Evolutionary conservation across 768 basidiomycete genomes (phyloP).

Genomic region (Tylopilus vinaceipallidus): DNA sequence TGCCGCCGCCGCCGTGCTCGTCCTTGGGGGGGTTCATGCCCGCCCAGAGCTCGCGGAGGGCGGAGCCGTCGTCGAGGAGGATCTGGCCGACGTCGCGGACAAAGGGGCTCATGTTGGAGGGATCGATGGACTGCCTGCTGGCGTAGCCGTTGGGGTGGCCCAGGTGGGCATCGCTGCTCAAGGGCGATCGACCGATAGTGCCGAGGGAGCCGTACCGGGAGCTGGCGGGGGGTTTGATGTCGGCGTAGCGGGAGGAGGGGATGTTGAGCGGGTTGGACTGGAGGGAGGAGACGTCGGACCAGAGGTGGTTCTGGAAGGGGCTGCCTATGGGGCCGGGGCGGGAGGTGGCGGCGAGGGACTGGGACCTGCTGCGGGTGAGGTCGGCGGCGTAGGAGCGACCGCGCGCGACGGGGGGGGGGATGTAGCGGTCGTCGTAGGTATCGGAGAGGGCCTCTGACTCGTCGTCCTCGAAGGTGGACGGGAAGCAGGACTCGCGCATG

Average conservation of each 20-base stretch:
- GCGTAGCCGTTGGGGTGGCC: slow-evolving; percentile 48
- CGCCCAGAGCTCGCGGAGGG: slow-evolving; percentile 73
- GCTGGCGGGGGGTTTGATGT: slow-evolving; percentile 57
- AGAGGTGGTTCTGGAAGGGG: slow-evolving; percentile 44
- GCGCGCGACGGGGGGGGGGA: slow-evolving; percentile 43
- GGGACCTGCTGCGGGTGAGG: slow-evolving; percentile 70
- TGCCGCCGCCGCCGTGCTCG: slow-evolving; percentile 61
- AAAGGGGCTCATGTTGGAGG: slow-evolving; percentile 83
- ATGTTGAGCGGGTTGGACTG: slow-evolving; percentile 57
- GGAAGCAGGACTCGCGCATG: slow-evolving; percentile 67
- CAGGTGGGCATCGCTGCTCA: slow-evolving; percentile 51
- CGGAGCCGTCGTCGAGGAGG: slow-evolving; percentile 68
- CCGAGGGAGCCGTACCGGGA: slow-evolving; percentile 68
- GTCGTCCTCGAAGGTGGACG: slow-evolving; percentile 81
- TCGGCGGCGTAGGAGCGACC: slow-evolving; percentile 64
- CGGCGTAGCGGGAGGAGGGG: slow-evolving; percentile 51
- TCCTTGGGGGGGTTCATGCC: slow-evolving; percentile 64
- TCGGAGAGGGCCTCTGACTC: slow-evolving; percentile 66
- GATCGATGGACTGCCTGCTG: slow-evolving; percentile 44
- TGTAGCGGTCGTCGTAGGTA: slow-evolving; percentile 57
- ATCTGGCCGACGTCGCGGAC: slow-evolving; percentile 82
- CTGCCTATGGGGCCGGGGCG: slow-evolving; percentile 55
- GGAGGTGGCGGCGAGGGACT: slow-evolving; percentile 62
- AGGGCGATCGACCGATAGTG: slow-evolving; percentile 53
- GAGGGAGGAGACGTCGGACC: slow-evolving; percentile 54